A percentile compares a stretch with the other conserved stretches of the same genome.
phyloP scores from a whole-genome alignment of 2,329 filamentous ascomycete species.

The Trichoderma cornu-damae region DNA sequence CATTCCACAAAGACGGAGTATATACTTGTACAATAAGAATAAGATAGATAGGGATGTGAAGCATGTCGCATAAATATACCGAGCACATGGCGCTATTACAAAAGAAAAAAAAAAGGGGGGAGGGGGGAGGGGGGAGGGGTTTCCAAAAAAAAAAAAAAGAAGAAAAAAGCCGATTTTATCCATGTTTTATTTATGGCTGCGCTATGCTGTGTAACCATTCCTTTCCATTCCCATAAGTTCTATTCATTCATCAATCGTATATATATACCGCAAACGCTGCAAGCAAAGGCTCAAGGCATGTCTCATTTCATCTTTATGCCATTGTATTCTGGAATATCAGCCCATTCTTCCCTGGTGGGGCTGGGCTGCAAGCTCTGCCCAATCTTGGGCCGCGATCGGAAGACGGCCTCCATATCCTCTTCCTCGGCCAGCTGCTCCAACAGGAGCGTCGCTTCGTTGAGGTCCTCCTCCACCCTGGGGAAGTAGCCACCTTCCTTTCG shows the following conservation, averaged over 20 bases:
- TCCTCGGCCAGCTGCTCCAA: conserved; percentile 64
- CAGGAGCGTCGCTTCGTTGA: conserved; percentile 43
- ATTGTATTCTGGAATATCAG: conserved; percentile 3
- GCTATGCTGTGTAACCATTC: neutral
- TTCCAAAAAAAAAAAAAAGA: neutral
- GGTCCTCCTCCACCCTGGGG: conserved; percentile 44
- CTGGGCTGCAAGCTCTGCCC: conserved; percentile 64
- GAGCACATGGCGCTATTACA: neutral
- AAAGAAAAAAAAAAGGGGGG: neutral
- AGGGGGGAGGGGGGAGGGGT: too few species aligned
- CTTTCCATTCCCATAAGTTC: conserved; percentile 1
- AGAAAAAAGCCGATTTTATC: neutral
- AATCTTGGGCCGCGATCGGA: conserved; percentile 77
- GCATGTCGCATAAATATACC: neutral
- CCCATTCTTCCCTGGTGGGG: conserved; percentile 38
- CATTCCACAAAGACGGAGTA: neutral
- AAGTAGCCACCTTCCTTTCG: conserved; percentile 45
- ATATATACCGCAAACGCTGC: conserved; percentile 1
- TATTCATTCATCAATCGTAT: conserved; percentile 7
- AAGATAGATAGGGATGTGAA: neutral
- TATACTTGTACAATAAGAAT: conserved; percentile 17
- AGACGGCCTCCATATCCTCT: conserved; percentile 77
- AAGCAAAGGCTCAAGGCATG: neutral
- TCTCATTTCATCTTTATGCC: neutral
- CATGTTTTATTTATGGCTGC: neutral